Conservation (phyloP, 495 filamentous ascomycete genomes). For the Aspergillus kassunensis region DNA sequence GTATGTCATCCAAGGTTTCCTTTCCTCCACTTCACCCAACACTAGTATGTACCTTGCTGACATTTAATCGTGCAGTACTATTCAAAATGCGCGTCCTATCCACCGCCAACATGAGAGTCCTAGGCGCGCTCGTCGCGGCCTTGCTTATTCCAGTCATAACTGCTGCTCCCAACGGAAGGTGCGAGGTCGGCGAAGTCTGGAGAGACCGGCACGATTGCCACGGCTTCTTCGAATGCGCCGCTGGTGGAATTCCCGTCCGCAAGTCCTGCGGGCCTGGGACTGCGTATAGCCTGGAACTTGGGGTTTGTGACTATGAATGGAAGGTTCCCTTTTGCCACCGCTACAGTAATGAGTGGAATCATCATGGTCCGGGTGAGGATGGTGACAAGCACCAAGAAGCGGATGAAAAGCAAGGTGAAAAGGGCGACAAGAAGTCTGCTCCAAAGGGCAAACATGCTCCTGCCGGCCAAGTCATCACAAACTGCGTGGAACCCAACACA, state of each 20-base stretch:
- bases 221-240: slow-evolving; percentile 1
- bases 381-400: no score
- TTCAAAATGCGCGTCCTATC: background rate
- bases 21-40: background rate
- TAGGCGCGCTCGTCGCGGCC: background rate
- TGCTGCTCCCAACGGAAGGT: background rate
- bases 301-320: no score
- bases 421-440: no score
- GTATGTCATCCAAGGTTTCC: background rate
- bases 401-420: no score
- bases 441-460: slow-evolving; percentile 7
- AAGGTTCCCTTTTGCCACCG: no score
- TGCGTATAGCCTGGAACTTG: no score
- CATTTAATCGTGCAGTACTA: background rate
- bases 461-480: slow-evolving; percentile 54
- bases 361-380: no score
- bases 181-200: background rate
- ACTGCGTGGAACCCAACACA: slow-evolving; percentile 53
- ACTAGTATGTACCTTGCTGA: background rate
- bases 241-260: no score
- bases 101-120: background rate
- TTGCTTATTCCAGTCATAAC: background rate
- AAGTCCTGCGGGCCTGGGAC: no score
- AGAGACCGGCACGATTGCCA: slow-evolving; percentile 1
- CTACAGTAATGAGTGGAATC: no score